A percentile compares a stretch with the other conserved stretches of the same genome.
Conservation (phyloP, 2,329 filamentous ascomycete genomes). For the Graphiopsis chlorocephala region DNA sequence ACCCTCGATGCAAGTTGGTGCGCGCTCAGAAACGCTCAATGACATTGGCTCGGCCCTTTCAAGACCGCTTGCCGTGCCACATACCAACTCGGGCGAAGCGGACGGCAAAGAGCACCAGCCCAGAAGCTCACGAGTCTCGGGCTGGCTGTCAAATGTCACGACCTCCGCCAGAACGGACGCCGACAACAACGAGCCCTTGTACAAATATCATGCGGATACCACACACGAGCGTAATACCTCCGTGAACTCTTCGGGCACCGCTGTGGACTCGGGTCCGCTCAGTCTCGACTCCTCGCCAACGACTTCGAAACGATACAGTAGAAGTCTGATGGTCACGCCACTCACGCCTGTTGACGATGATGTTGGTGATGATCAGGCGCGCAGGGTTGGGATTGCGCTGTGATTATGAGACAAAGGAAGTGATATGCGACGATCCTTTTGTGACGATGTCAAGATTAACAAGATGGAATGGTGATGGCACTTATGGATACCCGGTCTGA, state of each 20-base stretch:
- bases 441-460: background rate
- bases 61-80: slow-evolving; percentile 32
- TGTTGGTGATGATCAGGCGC: background rate
- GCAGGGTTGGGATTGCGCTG: background rate
- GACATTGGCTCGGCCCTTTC: slow-evolving; percentile 50
- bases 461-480: background rate
- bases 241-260: slow-evolving; percentile 22
- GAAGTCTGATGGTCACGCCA: slow-evolving; percentile 24
- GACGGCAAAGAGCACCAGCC: slow-evolving; percentile 14
- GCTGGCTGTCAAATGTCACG: slow-evolving; percentile 30
- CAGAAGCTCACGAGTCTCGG: slow-evolving; percentile 23
- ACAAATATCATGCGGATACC: slow-evolving; percentile 18
- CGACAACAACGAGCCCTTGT: slow-evolving; percentile 23
- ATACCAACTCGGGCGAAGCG: background rate
- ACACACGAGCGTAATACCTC: slow-evolving; percentile 20
- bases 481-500: background rate
- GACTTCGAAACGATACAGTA: slow-evolving; percentile 26
- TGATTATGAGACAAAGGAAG: too few relatives aligned
- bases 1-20: slow-evolving; percentile 44
- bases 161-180: slow-evolving; percentile 17
- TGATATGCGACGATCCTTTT: too few relatives aligned
- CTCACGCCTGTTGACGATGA: background rate
- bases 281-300: slow-evolving; percentile 20
- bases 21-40: slow-evolving; percentile 47
- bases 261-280: slow-evolving; percentile 21